These are phyloP conservation scores for Lactarius vividus DNA, from an alignment of 768 basidiomycete species.

Conservation along the genomic window DNA sequence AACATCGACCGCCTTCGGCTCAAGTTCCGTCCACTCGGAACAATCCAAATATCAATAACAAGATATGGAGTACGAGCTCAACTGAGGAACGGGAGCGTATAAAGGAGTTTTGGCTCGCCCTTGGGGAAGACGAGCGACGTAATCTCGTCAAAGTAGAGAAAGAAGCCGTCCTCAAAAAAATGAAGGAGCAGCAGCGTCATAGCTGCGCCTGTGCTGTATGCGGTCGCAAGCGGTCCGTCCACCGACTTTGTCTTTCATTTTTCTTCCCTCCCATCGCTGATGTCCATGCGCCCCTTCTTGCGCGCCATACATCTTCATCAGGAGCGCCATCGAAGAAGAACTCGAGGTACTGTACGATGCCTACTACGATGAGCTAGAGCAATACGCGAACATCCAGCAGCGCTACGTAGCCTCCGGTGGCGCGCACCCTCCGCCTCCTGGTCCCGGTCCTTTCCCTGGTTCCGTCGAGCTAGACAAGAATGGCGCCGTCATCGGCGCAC, in stretches of 20 bases:
- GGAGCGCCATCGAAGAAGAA: conserved; percentile 98
- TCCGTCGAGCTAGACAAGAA: conserved; percentile 96
- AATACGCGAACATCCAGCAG: conserved; percentile 98
- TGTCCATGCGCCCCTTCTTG: conserved; percentile 1
- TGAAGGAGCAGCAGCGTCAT: conserved; percentile 99
- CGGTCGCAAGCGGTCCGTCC: conserved; percentile 88
- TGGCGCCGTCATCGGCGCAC: conserved; percentile 57
- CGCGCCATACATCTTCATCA: conserved; percentile 33
- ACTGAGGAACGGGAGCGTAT: conserved; percentile 95
- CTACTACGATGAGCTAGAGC: conserved; percentile 99
- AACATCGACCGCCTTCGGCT: conserved; percentile 38
- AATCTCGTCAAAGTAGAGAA: conserved; percentile 97
- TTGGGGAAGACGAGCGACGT: conserved; percentile 88
- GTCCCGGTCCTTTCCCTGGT: conserved; percentile 97
- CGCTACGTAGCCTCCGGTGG: conserved; percentile 90
- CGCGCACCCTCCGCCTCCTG: conserved; percentile 86
- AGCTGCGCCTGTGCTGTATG: conserved; percentile 95
- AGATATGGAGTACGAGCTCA: conserved; percentile 94
- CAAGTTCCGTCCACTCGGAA: conserved; percentile 13
- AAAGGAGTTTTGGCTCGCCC: conserved; percentile 95
- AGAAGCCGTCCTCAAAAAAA: conserved; percentile 95
- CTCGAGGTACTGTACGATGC: conserved; percentile 99
- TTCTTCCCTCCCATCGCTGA: conserved; percentile 30
- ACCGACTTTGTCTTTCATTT: conserved; percentile 32
- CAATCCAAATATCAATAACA: conserved; percentile 45